These are phyloP conservation scores for Nitzschia sp. DNA, from an alignment of 108 stramenopile species.

Conservation along the genomic window DNA sequence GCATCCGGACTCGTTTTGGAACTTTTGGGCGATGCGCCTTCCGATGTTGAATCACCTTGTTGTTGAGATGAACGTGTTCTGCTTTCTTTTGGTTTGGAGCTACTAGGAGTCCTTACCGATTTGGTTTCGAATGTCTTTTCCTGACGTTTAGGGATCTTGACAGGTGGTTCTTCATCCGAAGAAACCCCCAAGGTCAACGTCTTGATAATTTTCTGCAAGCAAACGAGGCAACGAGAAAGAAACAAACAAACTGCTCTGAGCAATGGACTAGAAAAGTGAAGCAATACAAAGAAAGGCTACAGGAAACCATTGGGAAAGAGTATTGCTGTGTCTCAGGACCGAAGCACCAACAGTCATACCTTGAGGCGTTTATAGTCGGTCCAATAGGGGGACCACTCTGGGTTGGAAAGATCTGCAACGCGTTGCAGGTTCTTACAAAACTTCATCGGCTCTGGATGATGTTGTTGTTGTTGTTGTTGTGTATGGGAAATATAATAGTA, in stretches of 20 bases:
- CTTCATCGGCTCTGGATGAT: conserved; percentile 71
- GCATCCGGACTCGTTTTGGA: conserved; percentile 2
- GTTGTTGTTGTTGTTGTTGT: conserved; percentile 1
- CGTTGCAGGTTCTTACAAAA: conserved; percentile 78
- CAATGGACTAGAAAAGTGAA: too few species aligned
- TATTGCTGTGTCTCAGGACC: too few species aligned
- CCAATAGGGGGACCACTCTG: conserved; percentile 78
- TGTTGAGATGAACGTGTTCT: neutral
- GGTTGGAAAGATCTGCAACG: conserved; percentile 68
- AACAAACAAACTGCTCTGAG: too few species aligned
- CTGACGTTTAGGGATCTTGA: too few species aligned
- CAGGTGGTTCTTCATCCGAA: too few species aligned
- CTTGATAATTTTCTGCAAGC: too few species aligned
- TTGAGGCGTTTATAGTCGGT: conserved; percentile 77
- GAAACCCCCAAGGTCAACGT: too few species aligned
- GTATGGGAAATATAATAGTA: too few species aligned
- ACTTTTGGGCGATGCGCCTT: neutral
- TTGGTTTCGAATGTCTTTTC: too few species aligned
- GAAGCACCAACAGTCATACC: conserved; percentile 7
- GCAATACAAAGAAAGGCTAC: too few species aligned
- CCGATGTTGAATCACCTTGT: conserved; percentile 8
- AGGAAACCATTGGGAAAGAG: too few species aligned
- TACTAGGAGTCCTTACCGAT: neutral
- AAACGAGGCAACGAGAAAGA: too few species aligned
- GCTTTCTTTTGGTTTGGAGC: neutral